phyloP scores from a whole-genome alignment of 2,329 filamentous ascomycete genomes.

The Cladorrhinum sp. region DNA sequence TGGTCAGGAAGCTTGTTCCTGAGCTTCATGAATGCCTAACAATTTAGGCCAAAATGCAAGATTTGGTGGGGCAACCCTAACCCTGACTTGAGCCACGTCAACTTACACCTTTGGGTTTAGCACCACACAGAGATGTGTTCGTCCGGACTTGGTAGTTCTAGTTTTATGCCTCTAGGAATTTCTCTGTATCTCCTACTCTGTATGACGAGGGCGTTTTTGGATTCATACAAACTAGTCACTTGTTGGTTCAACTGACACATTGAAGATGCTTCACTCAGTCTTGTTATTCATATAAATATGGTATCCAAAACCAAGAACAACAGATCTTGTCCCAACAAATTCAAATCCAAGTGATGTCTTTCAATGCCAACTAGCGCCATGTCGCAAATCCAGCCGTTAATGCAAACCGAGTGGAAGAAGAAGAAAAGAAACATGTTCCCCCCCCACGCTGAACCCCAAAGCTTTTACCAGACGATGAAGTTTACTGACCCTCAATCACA shows the following conservation, averaged over 20 bases:
- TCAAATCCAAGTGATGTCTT: background rate
- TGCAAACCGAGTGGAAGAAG: background rate
- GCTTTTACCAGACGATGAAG: no score
- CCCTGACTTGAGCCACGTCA: background rate
- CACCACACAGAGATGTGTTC: no score
- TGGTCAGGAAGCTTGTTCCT: background rate
- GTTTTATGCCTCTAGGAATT: no score
- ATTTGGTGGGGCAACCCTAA: slow-evolving; percentile 14
- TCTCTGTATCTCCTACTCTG: no score
- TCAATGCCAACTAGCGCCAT: background rate
- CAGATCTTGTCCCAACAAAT: background rate
- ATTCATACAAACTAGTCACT: no score
- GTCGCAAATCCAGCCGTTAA: background rate
- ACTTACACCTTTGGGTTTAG: background rate
- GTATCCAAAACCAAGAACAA: background rate
- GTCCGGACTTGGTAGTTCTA: background rate
- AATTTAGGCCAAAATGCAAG: slow-evolving; percentile 11
- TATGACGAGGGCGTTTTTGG: no score
- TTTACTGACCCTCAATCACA: no score
- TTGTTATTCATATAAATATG: background rate
- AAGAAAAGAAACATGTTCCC: background rate
- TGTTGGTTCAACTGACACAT: no score
- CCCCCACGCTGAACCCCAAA: no score
- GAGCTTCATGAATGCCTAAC: slow-evolving; percentile 7
- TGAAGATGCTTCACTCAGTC: background rate